These are phyloP conservation scores for Linnemannia exigua DNA, from an alignment of 192 early-diverging fungal species.

Conservation along the genomic window DNA sequence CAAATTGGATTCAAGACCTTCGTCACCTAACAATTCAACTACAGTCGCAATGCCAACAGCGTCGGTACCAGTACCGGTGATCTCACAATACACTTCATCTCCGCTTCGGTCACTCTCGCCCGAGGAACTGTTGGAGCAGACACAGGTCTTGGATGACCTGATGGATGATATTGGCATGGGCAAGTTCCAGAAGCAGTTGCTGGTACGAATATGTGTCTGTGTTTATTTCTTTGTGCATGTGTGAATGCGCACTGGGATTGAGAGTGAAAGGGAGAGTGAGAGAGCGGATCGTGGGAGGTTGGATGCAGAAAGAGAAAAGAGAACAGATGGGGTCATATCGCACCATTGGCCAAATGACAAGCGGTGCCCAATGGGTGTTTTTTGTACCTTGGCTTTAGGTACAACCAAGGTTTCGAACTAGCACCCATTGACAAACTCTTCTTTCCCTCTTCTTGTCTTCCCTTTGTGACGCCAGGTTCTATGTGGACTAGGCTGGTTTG, in stretches of 20 bases:
- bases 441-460: neutral
- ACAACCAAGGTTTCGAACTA: neutral
- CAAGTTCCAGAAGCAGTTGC: conserved; percentile 72
- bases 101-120: conserved; percentile 39
- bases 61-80: neutral
- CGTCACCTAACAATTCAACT: neutral
- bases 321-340: neutral
- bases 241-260: conserved; percentile 1
- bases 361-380: no score
- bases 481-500: conserved; percentile 89
- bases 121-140: conserved; percentile 41
- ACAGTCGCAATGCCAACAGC: neutral
- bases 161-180: conserved; percentile 82
- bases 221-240: neutral
- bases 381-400: neutral
- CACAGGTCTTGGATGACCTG: conserved; percentile 68
- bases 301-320: neutral
- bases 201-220: conserved; percentile 49
- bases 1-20: neutral
- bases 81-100: conserved; percentile 3
- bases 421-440: neutral
- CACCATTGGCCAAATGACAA: neutral
- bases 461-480: conserved; percentile 58
- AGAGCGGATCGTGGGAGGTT: neutral
- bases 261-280: no score